Evolutionary conservation across 2,329 filamentous ascomycete genomes (phyloP), one percentile per base, ranked within the genome.

Genomic region (Pestalotiopsis sp.): DNA sequence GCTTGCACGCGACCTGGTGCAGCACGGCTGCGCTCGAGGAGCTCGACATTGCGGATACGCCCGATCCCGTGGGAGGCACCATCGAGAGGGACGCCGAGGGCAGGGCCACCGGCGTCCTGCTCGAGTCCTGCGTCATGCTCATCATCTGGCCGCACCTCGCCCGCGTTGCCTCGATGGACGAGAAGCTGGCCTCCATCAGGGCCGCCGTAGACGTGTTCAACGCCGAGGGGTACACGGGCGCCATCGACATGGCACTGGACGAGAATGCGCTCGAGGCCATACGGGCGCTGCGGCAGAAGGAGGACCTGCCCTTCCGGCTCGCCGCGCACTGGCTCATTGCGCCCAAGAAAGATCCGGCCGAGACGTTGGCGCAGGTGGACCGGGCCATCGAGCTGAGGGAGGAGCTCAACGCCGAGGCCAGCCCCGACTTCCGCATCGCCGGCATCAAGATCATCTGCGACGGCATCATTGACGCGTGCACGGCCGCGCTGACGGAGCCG

Each of bases 391-490:
- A 85, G 74, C 78, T 88, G 61, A 79, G 78, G 38, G 72, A 71
- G n/a, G 72, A 81, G 67, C 86, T 82, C 76, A 86, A 84, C 73
- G 76, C 74, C 13, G 68, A 77, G 2, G 83, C 80, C 4, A 82
- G 78, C 62, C 84, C 84, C 1, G 82, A 86, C 70, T 82, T 81
- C 67, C 79, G 76, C 57, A 71, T 92, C 9, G 85, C 88, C 0
- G 90, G 90, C 4, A 85, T 91, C 76, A 92, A 92, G 74, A 77
- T 91, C 25, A 90, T 92, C 52, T 87, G 86, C 72, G 90, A 92
- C 69, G 90, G 90, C 12, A 87, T 90, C 45, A 83, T 92, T 49
- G 90, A 92, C 71, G 87, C 87, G 0, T 92, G 89, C 76, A 91
- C 90, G 1, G 90, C 90, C 0, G 87, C 86, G 0, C 77, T 92